These are phyloP conservation scores for Quaeritorhiza haematococci DNA, from an alignment of 371 early-diverging fungal species.

Conservation along the genomic window DNA sequence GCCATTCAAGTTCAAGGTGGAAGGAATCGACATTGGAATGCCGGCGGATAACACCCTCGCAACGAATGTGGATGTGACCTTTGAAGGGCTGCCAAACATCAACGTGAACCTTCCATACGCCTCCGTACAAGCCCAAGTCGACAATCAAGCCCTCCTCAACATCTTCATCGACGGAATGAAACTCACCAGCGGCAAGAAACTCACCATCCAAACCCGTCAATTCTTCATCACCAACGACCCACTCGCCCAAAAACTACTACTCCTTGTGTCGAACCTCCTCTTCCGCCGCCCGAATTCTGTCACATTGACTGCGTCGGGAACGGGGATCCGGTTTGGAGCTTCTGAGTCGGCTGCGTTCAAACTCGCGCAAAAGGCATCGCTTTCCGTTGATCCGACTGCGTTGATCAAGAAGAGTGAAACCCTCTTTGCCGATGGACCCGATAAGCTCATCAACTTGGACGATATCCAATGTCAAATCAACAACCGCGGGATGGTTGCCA, in stretches of 20 bases:
- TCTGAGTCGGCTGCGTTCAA: not conserved
- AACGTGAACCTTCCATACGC: slow-evolving; percentile 1
- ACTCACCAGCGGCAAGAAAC: not conserved
- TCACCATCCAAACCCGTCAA: not conserved
- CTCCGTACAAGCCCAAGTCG: not conserved
- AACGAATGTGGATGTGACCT: too few species aligned
- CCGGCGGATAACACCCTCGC: too few species aligned
- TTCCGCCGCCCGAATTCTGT: not conserved
- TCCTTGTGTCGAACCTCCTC: not conserved
- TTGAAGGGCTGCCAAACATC: too few species aligned
- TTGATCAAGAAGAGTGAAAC: not conserved
- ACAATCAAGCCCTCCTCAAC: not conserved
- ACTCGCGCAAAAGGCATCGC: not conserved
- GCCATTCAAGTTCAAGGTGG: too few species aligned
- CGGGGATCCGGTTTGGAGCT: not conserved
- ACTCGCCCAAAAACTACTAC: not conserved
- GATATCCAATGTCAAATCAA: slow-evolving; percentile 14
- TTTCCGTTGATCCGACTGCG: not conserved
- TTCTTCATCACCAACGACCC: slow-evolving; percentile 2
- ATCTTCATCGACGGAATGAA: not conserved
- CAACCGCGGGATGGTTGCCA: slow-evolving; percentile 6
- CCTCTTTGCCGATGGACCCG: slow-evolving; percentile 4
- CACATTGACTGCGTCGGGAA: not conserved
- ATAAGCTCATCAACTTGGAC: slow-evolving; percentile 9
- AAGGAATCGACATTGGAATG: too few species aligned